Base-by-base conservation (phyloP, 169 alveolate species). In the Plasmodium chabaudi region DNA sequence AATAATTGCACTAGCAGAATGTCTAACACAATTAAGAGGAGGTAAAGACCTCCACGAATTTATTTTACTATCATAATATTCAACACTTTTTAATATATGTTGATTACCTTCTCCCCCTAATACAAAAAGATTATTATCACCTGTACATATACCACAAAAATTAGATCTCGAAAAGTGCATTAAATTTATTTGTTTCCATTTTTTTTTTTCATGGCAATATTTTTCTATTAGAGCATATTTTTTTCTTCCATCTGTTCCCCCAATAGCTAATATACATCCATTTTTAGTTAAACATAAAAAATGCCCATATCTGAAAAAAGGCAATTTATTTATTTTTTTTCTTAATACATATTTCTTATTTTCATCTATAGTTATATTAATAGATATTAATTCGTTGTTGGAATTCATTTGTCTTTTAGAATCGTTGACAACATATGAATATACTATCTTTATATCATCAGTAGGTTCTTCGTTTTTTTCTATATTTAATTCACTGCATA, bases 81-180 rank as follows among this genome's bases (percentile, higher is more conserved):
- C 90, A 44, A 82, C 90, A 61, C 90, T 82, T 68, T 56, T 82
- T 69, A 82, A 82, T 27, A 82, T 82, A 46, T 68, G 42, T 44
- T 82, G 86, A 56, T 82, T 57, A 1, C 90, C 90, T 68, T 82
- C 90, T 70, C 90, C 90, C 12, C 90, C 90, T 82, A 82, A 82
- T 39, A 82, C 53, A 60, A 55, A 68, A 19, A 82, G 63, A 70
- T 82, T 60, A 68, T 82, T 70, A 68, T 82, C 64, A 9, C 69
- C 90, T 13, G 90, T 82, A 67, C 90, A 82, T 56, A 82, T 42
- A 53, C 90, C 90, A 47, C 90, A 82, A 68, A 82, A 82, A 68
- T 49, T 82, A n/a, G 90, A 82, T 68, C 90, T 65, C 13, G 90
- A 60, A 82, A 82, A 82, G 44, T 82, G 90, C 75, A 82, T 82